Conservation (phyloP, 2,329 filamentous ascomycete species). For the Rhexocercosporidium sp. region DNA sequence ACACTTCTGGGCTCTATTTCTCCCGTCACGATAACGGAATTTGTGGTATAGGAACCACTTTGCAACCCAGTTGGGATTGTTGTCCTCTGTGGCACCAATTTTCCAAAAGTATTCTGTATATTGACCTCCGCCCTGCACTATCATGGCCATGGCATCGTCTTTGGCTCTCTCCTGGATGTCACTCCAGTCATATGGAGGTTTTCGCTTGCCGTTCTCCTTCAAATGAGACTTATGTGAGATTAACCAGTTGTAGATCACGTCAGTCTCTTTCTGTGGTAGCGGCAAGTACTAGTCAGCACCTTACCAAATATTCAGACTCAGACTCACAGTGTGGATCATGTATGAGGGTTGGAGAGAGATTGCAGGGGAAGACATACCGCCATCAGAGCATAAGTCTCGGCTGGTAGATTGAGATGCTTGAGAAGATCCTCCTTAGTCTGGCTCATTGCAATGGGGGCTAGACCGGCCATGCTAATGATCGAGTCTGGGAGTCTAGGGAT, state of each 20-base stretch:
- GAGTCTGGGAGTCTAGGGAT: not conserved
- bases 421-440: conserved; percentile 41
- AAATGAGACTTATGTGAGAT: conserved; percentile 38
- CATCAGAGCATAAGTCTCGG: conserved; percentile 39
- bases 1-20: conserved; percentile 35
- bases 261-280: conserved; percentile 40
- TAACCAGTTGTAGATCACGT: conserved; percentile 39
- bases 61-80: conserved; percentile 41
- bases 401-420: conserved; percentile 36
- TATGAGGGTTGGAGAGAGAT: not conserved
- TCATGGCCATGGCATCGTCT: conserved; percentile 38
- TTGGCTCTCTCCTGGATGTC: conserved; percentile 41
- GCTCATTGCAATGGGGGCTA: conserved; percentile 39
- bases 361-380: conserved; percentile 35
- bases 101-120: conserved; percentile 40
- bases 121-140: conserved; percentile 32
- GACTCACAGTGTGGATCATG: not conserved
- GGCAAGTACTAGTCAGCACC: conserved; percentile 32
- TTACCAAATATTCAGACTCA: conserved; percentile 13
- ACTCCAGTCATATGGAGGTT: conserved; percentile 43
- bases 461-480: conserved; percentile 27
- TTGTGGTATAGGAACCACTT: conserved; percentile 44
- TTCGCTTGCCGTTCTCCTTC: conserved; percentile 40
- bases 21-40: conserved; percentile 43
- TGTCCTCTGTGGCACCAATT: conserved; percentile 23